Percentiles rank a stretch among this genome's conserved stretches.
These are phyloP conservation scores for Saccharum officinarum DNA, from an alignment of 176 grass and related monocot species.

Conservation along the genomic window DNA sequence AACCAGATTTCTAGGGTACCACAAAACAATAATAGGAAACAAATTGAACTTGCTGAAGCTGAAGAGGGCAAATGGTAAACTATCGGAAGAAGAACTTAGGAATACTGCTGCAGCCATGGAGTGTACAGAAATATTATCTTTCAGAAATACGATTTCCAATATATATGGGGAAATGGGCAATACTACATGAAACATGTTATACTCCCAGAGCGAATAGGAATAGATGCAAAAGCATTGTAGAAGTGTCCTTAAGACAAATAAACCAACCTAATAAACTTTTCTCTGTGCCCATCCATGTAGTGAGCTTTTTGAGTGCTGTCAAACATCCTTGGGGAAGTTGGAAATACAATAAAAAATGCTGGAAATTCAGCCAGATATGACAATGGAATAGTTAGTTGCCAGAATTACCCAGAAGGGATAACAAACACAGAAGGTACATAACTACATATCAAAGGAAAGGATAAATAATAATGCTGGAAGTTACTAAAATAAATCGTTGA, in stretches of 20 bases:
- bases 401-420: background rate
- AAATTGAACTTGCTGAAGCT: background rate
- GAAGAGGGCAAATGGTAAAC: background rate
- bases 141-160: background rate
- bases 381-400: background rate
- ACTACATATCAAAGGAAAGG: background rate
- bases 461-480: too few species aligned
- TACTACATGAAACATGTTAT: background rate
- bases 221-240: background rate
- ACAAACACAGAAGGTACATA: background rate
- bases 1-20: background rate
- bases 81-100: background rate
- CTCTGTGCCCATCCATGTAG: slow-evolving; percentile 66
- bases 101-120: background rate
- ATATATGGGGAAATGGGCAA: background rate
- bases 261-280: slow-evolving; percentile 65
- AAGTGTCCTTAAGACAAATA: background rate
- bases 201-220: background rate
- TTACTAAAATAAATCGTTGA: background rate
- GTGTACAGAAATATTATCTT: background rate
- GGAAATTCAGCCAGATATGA: background rate
- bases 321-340: slow-evolving; percentile 42
- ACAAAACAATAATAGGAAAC: background rate
- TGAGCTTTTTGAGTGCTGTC: slow-evolving; percentile 46
- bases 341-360: background rate